Base-by-base conservation (phyloP, 768 basidiomycete species). In the Leccinellum luteum region DNA sequence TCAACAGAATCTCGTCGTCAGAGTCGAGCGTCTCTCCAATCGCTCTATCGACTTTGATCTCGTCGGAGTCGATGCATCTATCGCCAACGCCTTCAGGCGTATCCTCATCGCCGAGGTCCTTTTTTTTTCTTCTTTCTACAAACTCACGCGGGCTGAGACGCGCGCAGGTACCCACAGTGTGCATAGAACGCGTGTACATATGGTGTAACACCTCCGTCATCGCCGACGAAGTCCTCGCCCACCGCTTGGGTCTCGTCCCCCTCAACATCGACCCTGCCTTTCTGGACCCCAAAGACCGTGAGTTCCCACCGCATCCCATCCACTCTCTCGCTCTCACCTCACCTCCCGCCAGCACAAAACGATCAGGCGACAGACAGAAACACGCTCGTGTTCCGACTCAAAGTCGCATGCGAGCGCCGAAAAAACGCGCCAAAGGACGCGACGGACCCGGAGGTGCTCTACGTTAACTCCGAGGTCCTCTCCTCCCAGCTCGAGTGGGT, bases 121-220 rank as follows among this genome's bases (percentile, higher is more conserved):
- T 41, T 19, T 19, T 9, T 10, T 38, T n/a, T 14, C 14, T 13
- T 19, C 5, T 15, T 23, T 17, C 38, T 54, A 30, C 10, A 10
- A n/a, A 58, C 25, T 35, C 31, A 47, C 48, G 31, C 53, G 1
- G 44, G 34, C 34, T 56, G 55, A 59, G 52, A 2, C 15, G 17
- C 15, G 17, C 35, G 21, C 65, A 95, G 94, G 90, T 98, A 0
- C 97, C 96, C 0, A 90, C 92, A 2, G 78, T 98, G 27, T 90
- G 89, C 44, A 87, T 98, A 52, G 97, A 98, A 68, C 79, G 88
- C 60, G 92, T 92, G 6, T 98, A 92, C 71, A 79, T 94, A 2
- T 98, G 88, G 85, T 87, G 96, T 75, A 99, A 99, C 75, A 98
- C 93, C 0, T 86, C 86, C 3, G 90, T 98, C 63, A 85, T 99